Conservation (phyloP, 176 grass and related monocot genomes). For the Alloteropsis semialata region DNA sequence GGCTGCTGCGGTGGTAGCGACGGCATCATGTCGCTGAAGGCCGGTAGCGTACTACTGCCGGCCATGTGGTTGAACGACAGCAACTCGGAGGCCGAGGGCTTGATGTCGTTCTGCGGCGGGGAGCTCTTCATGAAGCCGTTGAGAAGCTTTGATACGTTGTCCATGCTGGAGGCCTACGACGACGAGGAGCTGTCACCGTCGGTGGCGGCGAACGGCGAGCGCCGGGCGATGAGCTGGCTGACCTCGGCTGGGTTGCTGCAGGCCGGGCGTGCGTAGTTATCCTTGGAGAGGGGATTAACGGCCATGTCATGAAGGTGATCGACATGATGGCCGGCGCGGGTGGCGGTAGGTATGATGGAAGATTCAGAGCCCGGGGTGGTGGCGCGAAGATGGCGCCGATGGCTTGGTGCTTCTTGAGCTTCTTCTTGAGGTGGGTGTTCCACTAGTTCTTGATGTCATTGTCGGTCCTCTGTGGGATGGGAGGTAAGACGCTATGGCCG, state of each 20-base stretch:
- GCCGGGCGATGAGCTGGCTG: slow-evolving; percentile 13
- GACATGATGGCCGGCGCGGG: background rate
- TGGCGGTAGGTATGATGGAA: background rate
- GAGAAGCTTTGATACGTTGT: slow-evolving; percentile 80
- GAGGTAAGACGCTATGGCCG: slow-evolving; percentile 81
- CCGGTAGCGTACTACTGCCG: background rate
- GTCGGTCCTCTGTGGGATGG: slow-evolving; percentile 76
- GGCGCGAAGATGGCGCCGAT: slow-evolving; percentile 44
- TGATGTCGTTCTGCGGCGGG: slow-evolving; percentile 25
- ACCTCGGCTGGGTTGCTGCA: slow-evolving; percentile 6
- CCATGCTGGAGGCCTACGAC: slow-evolving; percentile 75
- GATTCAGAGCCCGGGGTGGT: background rate
- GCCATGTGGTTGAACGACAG: slow-evolving; percentile 36
- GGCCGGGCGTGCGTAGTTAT: background rate
- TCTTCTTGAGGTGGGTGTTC: slow-evolving; percentile 95
- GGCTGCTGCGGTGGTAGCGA: background rate
- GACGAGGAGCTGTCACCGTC: slow-evolving; percentile 17
- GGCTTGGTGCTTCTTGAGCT: slow-evolving; percentile 68
- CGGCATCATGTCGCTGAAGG: slow-evolving; percentile 13
- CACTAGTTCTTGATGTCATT: slow-evolving; percentile 98
- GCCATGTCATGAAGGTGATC: slow-evolving; percentile 24
- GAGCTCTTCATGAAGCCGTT: slow-evolving; percentile 61
- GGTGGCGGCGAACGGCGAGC: slow-evolving; percentile 26
- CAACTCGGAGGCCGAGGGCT: slow-evolving; percentile 30
- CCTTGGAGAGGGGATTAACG: background rate